Conservation (phyloP, 2,329 filamentous ascomycete genomes). For the Onygenales sp. region DNA sequence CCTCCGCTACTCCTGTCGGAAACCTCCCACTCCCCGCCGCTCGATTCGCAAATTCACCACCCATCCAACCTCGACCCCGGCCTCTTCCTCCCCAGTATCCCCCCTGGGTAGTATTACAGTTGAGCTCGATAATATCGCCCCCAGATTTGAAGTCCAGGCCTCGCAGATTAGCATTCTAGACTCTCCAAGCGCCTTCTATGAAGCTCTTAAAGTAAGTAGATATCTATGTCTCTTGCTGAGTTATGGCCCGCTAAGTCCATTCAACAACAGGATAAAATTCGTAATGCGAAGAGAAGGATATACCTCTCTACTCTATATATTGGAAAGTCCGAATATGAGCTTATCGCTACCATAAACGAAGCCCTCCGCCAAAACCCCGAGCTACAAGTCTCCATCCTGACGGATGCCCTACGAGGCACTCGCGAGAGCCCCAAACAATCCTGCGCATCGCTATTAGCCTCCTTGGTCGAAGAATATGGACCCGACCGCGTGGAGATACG, state of each 20-base stretch:
- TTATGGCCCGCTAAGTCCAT: conserved; percentile 7
- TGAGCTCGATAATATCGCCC: conserved; percentile 80
- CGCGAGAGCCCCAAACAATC: conserved; percentile 79
- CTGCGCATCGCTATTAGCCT: conserved; percentile 77
- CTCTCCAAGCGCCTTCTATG: conserved; percentile 82
- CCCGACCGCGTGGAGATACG: conserved; percentile 76
- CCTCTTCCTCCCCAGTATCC: conserved; percentile 21
- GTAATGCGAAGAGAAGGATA: conserved; percentile 64
- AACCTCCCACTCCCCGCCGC: conserved; percentile 22
- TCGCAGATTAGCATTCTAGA: conserved; percentile 71
- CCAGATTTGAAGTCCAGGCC: conserved; percentile 77
- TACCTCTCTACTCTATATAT: conserved; percentile 97
- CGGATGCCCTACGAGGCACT: conserved; percentile 83
- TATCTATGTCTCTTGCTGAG: too few relatives aligned
- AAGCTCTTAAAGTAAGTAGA: conserved; percentile 66
- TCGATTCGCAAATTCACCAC: conserved; percentile 31
- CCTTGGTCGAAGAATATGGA: conserved; percentile 77
- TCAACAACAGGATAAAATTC: conserved; percentile 61
- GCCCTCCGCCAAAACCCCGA: conserved; percentile 65
- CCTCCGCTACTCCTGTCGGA: conserved; percentile 25
- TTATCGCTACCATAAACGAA: conserved; percentile 68
- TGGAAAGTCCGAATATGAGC: conserved; percentile 81
- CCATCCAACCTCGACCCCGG: conserved; percentile 14
- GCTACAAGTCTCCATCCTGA: conserved; percentile 78
- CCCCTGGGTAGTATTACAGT: conserved; percentile 52